These are phyloP conservation scores for Fusarium metavorans DNA, from an alignment of 2,329 filamentous ascomycete species.

Conservation along the genomic window DNA sequence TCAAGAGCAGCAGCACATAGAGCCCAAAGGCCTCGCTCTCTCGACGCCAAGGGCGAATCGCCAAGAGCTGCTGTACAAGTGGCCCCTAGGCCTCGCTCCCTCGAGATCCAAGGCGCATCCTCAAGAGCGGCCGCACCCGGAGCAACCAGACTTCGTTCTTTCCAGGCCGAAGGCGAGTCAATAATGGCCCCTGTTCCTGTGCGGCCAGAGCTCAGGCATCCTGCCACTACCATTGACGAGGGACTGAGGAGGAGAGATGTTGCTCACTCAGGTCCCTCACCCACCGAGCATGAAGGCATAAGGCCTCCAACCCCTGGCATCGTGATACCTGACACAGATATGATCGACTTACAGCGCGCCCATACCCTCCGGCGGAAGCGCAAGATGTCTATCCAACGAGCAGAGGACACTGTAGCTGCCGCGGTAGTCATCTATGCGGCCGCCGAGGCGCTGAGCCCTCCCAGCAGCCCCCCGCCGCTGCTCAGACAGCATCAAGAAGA, in stretches of 20 bases:
- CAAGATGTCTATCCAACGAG: constrained; percentile 58
- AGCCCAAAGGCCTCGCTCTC: constrained; percentile 23
- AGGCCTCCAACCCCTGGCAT: constrained; percentile 60
- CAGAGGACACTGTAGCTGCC: constrained; percentile 66
- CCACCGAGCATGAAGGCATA: constrained; percentile 28
- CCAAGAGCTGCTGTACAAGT: constrained; percentile 21
- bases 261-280: constrained; percentile 14
- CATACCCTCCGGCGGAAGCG: constrained; percentile 60
- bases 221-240: constrained; percentile 19
- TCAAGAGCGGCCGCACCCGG: constrained; percentile 9
- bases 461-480: constrained; percentile 47
- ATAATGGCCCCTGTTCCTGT: constrained; percentile 20
- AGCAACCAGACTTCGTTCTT: constrained; percentile 23
- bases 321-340: constrained; percentile 57
- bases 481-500: constrained; percentile 41
- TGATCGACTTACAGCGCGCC: constrained; percentile 55
- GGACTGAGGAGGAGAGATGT: constrained; percentile 31
- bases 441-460: constrained; percentile 60
- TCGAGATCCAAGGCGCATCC: constrained; percentile 22
- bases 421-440: constrained; percentile 67
- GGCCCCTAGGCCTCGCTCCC: constrained; percentile 12
- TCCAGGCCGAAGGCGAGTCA: constrained; percentile 29
- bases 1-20: constrained; percentile 8
- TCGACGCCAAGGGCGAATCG: constrained; percentile 26
- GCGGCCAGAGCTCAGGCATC: constrained; percentile 30